Base-by-base conservation (phyloP, 1,284 basidiomycete species). In the Leccinum angustisporum region DNA sequence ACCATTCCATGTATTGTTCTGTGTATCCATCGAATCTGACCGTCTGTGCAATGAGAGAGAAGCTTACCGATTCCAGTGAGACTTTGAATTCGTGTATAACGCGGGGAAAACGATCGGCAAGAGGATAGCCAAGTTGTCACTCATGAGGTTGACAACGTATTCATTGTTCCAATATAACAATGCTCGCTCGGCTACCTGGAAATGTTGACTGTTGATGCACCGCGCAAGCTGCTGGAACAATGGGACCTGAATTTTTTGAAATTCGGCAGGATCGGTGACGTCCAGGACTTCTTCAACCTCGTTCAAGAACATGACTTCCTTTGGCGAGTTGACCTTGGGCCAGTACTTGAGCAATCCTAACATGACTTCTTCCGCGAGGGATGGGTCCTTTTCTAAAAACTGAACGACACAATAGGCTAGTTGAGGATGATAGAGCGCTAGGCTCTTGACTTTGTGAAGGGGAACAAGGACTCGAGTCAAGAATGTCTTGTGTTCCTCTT, bases 321-420 rank as follows among this genome's bases (percentile, higher is more conserved):
- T 99, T n/a, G 95, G 96, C 54, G 94, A 97, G 78, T 99, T 99
- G 70, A 99, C 97, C 78, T 99, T 99, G 52, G 97, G 97, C 97
- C 97, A 99, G 79, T 87, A 99, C 73, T 93, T 92, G 73, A 99
- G 83, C 21, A 99, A 82, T 18, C 97, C 97, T 60, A 97, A 80
- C 75, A 99, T 90, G 40, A 99, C 97, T 61, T 98, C 96, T 77
- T 98, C 94, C 21, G 96, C 97, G 59, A 99, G 83, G 4, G 84
- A 76, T 2, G 94, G 85, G 70, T 99, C 97, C 81, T 99, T 99
- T 76, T 99, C 97, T 63, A 99, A 79, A 82, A 98, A 99, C 77
- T 99, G 97, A 3, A 99, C 97, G 38, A 99, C 95, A 72, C 97
- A 99, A 79, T 99, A 99, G 14, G 97, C 97, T 61, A 99, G 83